Evolutionary conservation across 495 filamentous ascomycete genomes (phyloP).

Genomic region (Lasiosphaeris hirsuta): DNA sequence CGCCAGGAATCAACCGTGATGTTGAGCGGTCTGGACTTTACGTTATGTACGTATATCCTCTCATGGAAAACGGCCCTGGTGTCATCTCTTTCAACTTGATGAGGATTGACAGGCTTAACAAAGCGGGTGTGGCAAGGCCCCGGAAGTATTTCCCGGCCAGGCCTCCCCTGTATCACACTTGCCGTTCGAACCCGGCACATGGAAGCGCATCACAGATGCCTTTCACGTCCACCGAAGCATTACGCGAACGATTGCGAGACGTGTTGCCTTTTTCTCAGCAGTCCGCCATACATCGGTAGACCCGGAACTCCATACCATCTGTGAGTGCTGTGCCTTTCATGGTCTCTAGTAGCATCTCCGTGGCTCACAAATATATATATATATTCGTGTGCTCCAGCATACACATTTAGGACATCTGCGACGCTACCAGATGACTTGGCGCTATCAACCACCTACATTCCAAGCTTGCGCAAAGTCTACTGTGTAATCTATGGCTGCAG

Average conservation of each 20-base stretch:
- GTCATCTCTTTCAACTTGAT: no score
- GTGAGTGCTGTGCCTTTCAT: no score
- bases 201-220: background rate
- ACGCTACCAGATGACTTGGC: conserved; percentile 10
- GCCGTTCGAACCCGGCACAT: background rate
- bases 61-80: no score
- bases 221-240: conserved; percentile 11
- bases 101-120: background rate
- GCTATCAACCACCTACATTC: conserved; percentile 7
- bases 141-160: conserved; percentile 12
- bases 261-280: conserved; percentile 6
- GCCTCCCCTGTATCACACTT: conserved; percentile 5
- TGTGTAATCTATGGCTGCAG: conserved; percentile 9
- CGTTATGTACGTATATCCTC: no score
- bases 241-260: conserved; percentile 10
- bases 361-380: no score
- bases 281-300: background rate
- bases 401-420: conserved; percentile 1
- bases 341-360: no score
- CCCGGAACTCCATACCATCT: background rate
- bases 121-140: background rate
- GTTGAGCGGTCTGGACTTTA: no score
- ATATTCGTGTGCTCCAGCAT: background rate
- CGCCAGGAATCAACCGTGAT: no score
- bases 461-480: background rate